Base-by-base conservation (phyloP, 768 basidiomycete genomes). In the Boletus sp. region DNA sequence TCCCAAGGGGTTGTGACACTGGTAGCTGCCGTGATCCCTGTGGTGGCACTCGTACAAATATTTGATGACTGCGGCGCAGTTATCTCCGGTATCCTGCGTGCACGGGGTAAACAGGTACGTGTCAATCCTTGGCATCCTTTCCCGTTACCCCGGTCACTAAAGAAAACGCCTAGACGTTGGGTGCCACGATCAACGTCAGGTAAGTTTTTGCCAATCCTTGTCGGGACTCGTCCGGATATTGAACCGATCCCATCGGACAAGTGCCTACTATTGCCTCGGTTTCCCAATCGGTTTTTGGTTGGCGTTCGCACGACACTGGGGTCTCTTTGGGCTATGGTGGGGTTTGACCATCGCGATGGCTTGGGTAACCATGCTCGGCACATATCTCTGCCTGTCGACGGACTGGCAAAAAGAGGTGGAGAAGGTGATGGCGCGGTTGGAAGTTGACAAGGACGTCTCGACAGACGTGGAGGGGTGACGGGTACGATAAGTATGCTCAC, bases 201-300 rank as follows among this genome's bases (percentile, higher is more conserved):
- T 80, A 63, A 55, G 70, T n/a, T n/a, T n/a, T n/a, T n/a, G n/a
- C n/a, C n/a, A n/a, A n/a, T n/a, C n/a, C 67, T 27, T 10, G 6
- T 6, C 10, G 11, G 29, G 9, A 4, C 14, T 41, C 15, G 3
- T 30, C 34, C 15, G n/a, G 21, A 33, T 11, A 4, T 29, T 17
- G 10, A 25, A 21, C 48, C 2, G 34, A 47, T 29, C 14, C 27
- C 23, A 40, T n/a, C 17, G 19, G 29, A 10, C 41, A 41, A 63
- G 83, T 51, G 84, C 85, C 1, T 93, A 93, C 70, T 93, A 94
- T 64, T 74, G 88, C 51, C 73, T 93, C 52, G 90, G 90, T 32
- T 84, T 93, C 52, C 93, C 93, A 0, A 75, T 91, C 50, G 93
- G 91, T 2, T 71, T 93, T 34, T 90, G 80, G 74, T 80, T 95